Percentiles rank a stretch among this genome's conserved stretches.
Evolutionary conservation across 148 eudicot genomes (phyloP).

Genomic region (Euryodendron excelsum): DNA sequence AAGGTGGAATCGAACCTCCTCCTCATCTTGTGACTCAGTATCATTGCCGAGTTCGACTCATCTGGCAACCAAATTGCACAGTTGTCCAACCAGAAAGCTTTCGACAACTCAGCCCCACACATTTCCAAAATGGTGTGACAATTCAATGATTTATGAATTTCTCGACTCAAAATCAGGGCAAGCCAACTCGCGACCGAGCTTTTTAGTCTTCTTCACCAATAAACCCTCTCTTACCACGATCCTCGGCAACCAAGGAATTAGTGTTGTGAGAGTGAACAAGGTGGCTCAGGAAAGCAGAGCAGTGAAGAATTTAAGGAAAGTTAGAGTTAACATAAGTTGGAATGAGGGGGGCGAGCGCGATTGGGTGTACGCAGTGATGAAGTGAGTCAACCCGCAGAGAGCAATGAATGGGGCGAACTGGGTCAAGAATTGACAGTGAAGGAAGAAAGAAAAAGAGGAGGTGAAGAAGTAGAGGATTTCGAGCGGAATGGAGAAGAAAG

Average conservation of each 20-base stretch:
- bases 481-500: background rate
- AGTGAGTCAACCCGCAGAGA: background rate
- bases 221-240: background rate
- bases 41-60: background rate
- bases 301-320: background rate
- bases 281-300: background rate
- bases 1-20: background rate
- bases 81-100: background rate
- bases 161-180: background rate
- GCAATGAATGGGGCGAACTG: background rate
- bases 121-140: background rate
- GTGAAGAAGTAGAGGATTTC: background rate
- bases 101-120: background rate
- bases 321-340: background rate
- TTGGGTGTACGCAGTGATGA: background rate
- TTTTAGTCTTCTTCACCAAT: background rate
- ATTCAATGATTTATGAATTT: background rate
- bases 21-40: background rate
- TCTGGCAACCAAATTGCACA: background rate
- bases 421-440: background rate
- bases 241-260: background rate
- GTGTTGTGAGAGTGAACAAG: background rate
- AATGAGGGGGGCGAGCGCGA: background rate
- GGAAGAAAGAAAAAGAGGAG: background rate
- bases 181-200: background rate